Evolutionary conservation across 352 stramenopile species (phyloP), one percentile per base, ranked within the genome.

Genomic region (Pythium phragmiticola): DNA sequence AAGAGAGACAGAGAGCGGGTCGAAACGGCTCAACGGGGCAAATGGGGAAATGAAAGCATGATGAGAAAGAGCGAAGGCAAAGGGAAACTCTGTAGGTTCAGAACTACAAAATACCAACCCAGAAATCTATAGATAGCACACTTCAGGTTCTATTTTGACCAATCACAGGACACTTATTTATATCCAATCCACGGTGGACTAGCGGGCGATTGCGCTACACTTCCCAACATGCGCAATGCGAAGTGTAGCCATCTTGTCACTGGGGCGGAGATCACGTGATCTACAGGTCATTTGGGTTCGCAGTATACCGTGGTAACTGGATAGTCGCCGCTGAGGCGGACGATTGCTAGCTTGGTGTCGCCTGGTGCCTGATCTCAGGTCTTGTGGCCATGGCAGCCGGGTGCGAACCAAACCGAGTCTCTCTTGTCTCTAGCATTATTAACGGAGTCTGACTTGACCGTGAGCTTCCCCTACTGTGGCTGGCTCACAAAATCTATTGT

Each of bases 131-230:
- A 65, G 51, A 59, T 46, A 52, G 58, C 16, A 4, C 30, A 8
- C 26, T 65, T 53, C 41, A 65, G 58, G 33, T 65, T 65, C 26
- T 47, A 51, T 65, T 59, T 58, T 14, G 39, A 43, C 58, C 58
- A 65, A 65, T 65, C 26, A 47, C 5, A 39, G 7, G 3, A 3
- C 26, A 12, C 11, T 5, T 17, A 53, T 19, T 45, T 53, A 43
- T 45, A 53, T 0, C 55, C 55, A 61, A 61, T 53, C 21, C 9
- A 19, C n/a, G 21, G 39, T 17, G 12, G 7, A 41, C 11, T 21
- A 13, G 26, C 21, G 39, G 26, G 42, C 23, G 34, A 58, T 46
- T 58, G 51, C 33, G 34, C 21, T 21, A 21, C 21, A 21, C 21
- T 21, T 21, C 21, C 21, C 21, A 21, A 21, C 21, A 21, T 21